Conservation (phyloP, 2,329 filamentous ascomycete genomes). For the Alternaria arbusti region DNA sequence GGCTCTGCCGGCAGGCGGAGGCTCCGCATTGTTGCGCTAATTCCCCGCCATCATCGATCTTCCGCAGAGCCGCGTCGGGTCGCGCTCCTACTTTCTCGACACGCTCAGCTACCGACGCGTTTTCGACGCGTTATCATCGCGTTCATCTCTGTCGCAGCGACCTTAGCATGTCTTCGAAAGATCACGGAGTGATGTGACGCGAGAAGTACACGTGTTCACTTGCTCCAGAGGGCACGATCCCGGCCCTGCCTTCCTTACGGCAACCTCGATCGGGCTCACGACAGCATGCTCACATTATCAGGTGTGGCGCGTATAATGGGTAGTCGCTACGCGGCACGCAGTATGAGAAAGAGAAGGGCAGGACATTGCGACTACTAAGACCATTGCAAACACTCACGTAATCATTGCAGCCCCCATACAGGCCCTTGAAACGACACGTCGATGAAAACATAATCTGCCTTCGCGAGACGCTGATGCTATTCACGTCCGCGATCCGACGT, state of each 20-base stretch:
- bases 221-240: accelerated
- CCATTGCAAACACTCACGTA: neutral
- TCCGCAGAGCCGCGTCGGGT: conserved; percentile 1
- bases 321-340: neutral
- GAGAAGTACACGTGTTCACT: neutral
- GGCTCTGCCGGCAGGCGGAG: conserved; percentile 7
- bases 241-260: neutral
- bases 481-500: neutral
- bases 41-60: conserved; percentile 12
- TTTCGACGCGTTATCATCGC: neutral
- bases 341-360: neutral
- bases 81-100: neutral
- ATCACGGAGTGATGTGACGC: neutral
- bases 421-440: neutral
- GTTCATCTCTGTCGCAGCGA: neutral
- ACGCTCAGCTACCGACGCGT: neutral
- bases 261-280: neutral
- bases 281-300: neutral
- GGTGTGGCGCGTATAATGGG: neutral
- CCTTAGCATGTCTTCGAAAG: neutral
- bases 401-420: neutral
- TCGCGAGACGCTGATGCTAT: neutral
- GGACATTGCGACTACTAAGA: neutral
- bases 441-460: neutral
- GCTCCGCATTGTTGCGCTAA: conserved; percentile 15